Evolutionary conservation across 441 rosid genomes (phyloP).

Genomic region (Rhodomyrtus psidioides): DNA sequence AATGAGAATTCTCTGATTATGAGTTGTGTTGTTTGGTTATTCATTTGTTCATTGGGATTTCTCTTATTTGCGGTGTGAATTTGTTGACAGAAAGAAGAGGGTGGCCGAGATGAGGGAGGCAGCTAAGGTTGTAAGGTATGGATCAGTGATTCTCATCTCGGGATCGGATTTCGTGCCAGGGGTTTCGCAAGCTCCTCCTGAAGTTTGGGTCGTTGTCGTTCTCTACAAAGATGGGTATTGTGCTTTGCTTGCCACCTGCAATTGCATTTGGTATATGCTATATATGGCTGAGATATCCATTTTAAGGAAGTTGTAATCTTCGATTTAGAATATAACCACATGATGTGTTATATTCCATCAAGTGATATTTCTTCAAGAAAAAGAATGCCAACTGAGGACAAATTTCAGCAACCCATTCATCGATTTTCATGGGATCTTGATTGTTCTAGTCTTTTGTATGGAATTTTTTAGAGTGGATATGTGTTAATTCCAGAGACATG

Average conservation of each 20-base stretch:
- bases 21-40: neutral
- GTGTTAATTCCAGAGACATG: too few relatives aligned
- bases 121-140: conserved; percentile 53
- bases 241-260: neutral
- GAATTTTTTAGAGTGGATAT: too few relatives aligned
- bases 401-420: too few relatives aligned
- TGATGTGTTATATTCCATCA: too few relatives aligned
- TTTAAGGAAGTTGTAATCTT: too few relatives aligned
- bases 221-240: conserved; percentile 91
- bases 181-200: conserved; percentile 88
- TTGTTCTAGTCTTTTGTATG: too few relatives aligned
- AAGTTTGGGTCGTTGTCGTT: conserved; percentile 90
- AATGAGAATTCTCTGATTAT: neutral
- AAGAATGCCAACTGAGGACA: too few relatives aligned
- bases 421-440: too few relatives aligned
- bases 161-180: conserved; percentile 86
- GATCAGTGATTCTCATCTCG: conserved; percentile 78
- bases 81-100: conserved; percentile 77
- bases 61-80: neutral
- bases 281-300: too few relatives aligned
- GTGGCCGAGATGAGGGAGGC: conserved; percentile 75
- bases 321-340: too few relatives aligned
- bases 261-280: neutral
- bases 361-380: too few relatives aligned
- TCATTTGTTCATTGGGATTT: neutral